Evolutionary conservation across 768 basidiomycete genomes (phyloP).

Genomic region (Naganishia vishniacii): DNA sequence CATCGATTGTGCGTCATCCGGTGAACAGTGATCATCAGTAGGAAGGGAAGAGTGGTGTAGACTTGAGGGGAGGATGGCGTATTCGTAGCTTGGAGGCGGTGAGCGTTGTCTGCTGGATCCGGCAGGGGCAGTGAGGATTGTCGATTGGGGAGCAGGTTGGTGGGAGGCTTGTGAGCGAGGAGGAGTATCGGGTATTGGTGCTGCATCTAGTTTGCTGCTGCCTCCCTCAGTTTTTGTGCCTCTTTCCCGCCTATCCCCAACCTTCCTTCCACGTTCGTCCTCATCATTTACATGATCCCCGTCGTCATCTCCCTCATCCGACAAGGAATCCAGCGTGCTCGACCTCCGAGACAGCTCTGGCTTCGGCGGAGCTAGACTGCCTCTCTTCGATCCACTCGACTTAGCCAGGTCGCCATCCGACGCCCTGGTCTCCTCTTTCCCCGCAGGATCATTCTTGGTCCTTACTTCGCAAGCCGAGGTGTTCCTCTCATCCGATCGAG

Average conservation of each 20-base stretch:
- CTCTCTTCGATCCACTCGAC: too few species aligned
- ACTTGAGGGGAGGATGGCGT: not conserved
- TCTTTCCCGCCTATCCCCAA: too few species aligned
- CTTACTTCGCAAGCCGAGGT: too few species aligned
- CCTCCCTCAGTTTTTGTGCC: too few species aligned
- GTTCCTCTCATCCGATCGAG: too few species aligned
- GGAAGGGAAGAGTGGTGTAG: not conserved
- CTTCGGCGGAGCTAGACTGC: not conserved
- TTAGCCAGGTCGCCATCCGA: too few species aligned
- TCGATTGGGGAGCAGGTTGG: not conserved
- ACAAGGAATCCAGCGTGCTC: not conserved
- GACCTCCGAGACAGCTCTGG: not conserved
- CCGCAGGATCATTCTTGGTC: not conserved
- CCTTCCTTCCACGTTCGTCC: too few species aligned
- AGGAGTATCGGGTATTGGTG: too few species aligned
- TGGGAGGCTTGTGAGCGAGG: not conserved
- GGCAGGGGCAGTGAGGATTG: not conserved
- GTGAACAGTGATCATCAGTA: not conserved
- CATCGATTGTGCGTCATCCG: not conserved
- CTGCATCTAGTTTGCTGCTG: too few species aligned
- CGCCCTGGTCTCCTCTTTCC: not conserved
- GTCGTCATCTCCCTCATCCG: not conserved
- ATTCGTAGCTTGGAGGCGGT: conserved; percentile 7
- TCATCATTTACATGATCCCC: too few species aligned
- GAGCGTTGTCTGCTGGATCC: not conserved